Percentiles rank a stretch among this genome's conserved stretches.
phyloP scores from a whole-genome alignment of 257 asterid species.

The Penstemon davidsonii region DNA sequence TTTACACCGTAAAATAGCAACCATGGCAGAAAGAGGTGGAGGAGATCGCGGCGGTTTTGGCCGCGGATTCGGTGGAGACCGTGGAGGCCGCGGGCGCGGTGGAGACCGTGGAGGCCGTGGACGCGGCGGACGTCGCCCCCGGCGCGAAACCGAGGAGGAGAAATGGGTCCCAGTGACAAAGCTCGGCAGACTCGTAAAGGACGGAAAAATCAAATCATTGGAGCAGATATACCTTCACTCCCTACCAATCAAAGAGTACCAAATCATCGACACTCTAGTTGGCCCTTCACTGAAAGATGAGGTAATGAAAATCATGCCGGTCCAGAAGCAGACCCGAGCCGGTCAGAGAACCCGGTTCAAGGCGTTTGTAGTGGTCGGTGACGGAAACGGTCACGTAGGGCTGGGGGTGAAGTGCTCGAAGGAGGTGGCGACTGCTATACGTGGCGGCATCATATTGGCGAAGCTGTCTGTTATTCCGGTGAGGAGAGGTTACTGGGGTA shows the following conservation, averaged over 20 bases:
- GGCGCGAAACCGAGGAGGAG: conserved; percentile 52
- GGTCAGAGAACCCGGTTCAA: conserved; percentile 67
- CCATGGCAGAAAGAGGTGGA: conserved; percentile 45
- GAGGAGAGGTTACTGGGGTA: conserved; percentile 73
- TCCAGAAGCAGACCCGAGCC: conserved; percentile 66
- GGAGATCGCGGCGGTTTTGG: conserved; percentile 47
- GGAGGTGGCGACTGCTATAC: conserved; percentile 66
- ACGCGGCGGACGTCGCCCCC: conserved; percentile 46
- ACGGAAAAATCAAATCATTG: conserved; percentile 36
- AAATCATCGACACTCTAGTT: conserved; percentile 49
- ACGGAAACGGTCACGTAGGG: conserved; percentile 61
- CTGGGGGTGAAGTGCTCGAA: conserved; percentile 63
- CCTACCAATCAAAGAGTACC: conserved; percentile 53
- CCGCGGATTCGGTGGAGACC: conserved; percentile 39
- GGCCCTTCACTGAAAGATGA: conserved; percentile 57
- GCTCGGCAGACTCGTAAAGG: conserved; percentile 46
- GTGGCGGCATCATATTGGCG: conserved; percentile 57
- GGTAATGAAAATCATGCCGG: conserved; percentile 69
- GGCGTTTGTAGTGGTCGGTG: conserved; percentile 65
- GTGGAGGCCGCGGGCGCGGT: conserved; percentile 36
- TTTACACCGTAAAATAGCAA: not conserved
- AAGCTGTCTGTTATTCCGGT: conserved; percentile 57
- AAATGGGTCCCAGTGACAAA: conserved; percentile 59
- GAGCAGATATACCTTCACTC: conserved; percentile 57
- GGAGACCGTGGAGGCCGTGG: conserved; percentile 44